Evolutionary conservation across 2,329 filamentous ascomycete genomes (phyloP).

Genomic region (Exophiala aquamarina): DNA sequence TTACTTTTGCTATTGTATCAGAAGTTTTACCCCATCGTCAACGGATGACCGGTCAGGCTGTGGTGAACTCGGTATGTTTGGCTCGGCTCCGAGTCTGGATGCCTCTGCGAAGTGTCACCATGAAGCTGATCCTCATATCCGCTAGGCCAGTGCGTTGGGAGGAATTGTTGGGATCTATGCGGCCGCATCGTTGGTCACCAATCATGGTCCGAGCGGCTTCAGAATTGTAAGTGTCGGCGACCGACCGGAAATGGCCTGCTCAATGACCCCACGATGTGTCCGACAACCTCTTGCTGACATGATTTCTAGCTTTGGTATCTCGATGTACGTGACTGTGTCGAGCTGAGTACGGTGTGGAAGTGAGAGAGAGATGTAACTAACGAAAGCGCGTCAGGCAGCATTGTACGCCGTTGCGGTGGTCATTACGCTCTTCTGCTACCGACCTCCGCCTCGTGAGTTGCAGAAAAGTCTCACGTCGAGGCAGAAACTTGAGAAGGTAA

Average conservation of each 20-base stretch:
- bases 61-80: conserved; percentile 1
- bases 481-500: conserved; percentile 2
- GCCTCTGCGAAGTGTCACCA: neutral
- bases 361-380: conserved; percentile 1
- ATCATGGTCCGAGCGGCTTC: conserved; percentile 3
- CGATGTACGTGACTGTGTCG: conserved; percentile 1
- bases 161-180: conserved; percentile 2
- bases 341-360: neutral
- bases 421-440: conserved; percentile 3
- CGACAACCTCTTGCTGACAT: conserved; percentile 2
- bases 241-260: neutral
- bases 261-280: neutral
- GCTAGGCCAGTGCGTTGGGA: conserved; percentile 2
- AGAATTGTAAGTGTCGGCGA: conserved; percentile 4
- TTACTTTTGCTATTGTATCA: conserved; percentile 4
- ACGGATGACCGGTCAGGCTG: conserved; percentile 3
- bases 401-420: conserved; percentile 1
- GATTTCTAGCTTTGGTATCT: conserved; percentile 4
- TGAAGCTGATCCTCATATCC: conserved; percentile 1
- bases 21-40: conserved; percentile 6
- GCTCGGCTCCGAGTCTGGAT: neutral
- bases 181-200: neutral
- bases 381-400: neutral
- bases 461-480: neutral
- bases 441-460: conserved; percentile 1